Conservation (phyloP, 768 basidiomycete genomes). For the Boletus bicolor region DNA sequence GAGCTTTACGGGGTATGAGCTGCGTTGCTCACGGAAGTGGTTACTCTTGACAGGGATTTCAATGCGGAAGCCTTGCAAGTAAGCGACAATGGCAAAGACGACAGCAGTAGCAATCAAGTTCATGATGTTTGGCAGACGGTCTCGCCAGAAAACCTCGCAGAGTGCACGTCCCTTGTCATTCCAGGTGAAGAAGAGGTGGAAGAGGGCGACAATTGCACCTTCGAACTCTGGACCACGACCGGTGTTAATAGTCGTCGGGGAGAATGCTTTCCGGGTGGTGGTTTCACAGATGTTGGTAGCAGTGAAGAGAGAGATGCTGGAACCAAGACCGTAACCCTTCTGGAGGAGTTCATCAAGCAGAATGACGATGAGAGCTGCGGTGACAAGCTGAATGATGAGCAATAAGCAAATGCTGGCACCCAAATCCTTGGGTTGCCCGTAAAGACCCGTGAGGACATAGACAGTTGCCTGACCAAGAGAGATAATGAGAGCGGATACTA, state of each 20-base stretch:
- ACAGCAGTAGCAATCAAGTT: constrained; percentile 89
- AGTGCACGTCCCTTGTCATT: constrained; percentile 97
- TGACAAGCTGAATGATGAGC: constrained; percentile 93
- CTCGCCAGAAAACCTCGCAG: constrained; percentile 97
- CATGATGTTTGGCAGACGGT: constrained; percentile 96
- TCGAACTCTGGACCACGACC: constrained; percentile 98
- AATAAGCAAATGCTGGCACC: constrained; percentile 97
- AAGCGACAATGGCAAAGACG: constrained; percentile 94
- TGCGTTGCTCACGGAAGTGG: constrained; percentile 93
- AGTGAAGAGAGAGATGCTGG: constrained; percentile 98
- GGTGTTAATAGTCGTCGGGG: constrained; percentile 96
- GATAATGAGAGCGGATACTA: constrained; percentile 97
- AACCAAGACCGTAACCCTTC: constrained; percentile 98
- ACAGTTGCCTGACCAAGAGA: constrained; percentile 95
- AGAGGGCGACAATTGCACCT: constrained; percentile 91
- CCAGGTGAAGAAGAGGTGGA: constrained; percentile 98
- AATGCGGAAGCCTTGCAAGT: constrained; percentile 97
- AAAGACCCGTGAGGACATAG: constrained; percentile 94
- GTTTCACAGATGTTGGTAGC: constrained; percentile 99
- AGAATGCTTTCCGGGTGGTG: constrained; percentile 99
- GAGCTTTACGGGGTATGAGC: constrained; percentile 93
- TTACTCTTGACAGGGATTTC: constrained; percentile 98
- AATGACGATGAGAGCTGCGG: constrained; percentile 93
- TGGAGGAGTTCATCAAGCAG: constrained; percentile 98
- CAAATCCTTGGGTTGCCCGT: constrained; percentile 89